These are phyloP conservation scores for Leccinellum albellum DNA, from an alignment of 768 basidiomycete species.

Conservation along the genomic window DNA sequence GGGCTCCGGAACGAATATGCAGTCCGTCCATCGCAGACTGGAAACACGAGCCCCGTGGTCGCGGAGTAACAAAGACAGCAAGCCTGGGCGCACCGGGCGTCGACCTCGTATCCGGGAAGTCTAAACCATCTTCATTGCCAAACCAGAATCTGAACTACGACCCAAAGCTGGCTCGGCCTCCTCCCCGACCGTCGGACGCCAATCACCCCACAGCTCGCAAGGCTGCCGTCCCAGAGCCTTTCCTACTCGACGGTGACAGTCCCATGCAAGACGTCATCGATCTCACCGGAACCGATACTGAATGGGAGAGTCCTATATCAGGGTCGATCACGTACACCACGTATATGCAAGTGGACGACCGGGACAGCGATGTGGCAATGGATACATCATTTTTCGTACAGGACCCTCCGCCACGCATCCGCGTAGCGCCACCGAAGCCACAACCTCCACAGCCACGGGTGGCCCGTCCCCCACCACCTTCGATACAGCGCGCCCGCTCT, in stretches of 20 bases:
- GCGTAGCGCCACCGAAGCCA: neutral
- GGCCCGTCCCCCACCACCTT: neutral
- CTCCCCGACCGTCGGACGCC: neutral
- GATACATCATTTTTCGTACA: conserved; percentile 16
- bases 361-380: conserved; percentile 14
- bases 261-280: conserved; percentile 18
- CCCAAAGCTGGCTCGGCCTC: conserved; percentile 1
- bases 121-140: conserved; percentile 10
- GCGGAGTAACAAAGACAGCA: conserved; percentile 3
- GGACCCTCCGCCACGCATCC: neutral
- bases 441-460: neutral
- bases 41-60: conserved; percentile 1
- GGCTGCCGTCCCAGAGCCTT: neutral
- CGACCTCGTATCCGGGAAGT: conserved; percentile 11
- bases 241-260: conserved; percentile 4
- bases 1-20: neutral
- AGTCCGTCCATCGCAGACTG: neutral
- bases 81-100: conserved; percentile 1
- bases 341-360: conserved; percentile 17
- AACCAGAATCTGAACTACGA: conserved; percentile 9
- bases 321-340: conserved; percentile 1
- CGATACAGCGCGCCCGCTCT: conserved; percentile 12
- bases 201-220: neutral
- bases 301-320: conserved; percentile 6
- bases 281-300: conserved; percentile 20